phyloP scores from a whole-genome alignment of 352 stramenopile species.

The Pythium biforme region DNA sequence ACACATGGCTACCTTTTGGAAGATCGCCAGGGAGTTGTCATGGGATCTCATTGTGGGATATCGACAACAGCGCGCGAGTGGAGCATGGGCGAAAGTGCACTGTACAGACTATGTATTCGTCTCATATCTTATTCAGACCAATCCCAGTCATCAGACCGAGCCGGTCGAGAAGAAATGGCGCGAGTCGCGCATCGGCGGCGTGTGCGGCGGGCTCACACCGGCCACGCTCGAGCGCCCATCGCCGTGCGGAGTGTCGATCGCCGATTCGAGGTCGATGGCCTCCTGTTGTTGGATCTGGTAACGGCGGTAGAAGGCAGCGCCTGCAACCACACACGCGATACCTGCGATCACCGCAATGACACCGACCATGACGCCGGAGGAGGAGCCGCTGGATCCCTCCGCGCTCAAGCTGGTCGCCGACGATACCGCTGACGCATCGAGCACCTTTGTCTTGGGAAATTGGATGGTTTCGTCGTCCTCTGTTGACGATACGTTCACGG shows the following conservation, averaged over 20 bases:
- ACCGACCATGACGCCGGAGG: slow-evolving; percentile 2
- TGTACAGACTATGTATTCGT: neutral
- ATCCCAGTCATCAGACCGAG: neutral
- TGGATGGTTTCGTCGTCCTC: slow-evolving; percentile 12
- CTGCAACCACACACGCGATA: slow-evolving; percentile 9
- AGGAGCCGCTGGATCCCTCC: neutral
- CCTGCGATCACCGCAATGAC: slow-evolving; percentile 13
- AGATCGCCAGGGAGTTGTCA: neutral
- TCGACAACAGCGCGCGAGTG: too few species aligned
- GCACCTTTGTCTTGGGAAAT: neutral
- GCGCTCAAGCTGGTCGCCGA: slow-evolving; percentile 1
- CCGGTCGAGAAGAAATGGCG: slow-evolving; percentile 8
- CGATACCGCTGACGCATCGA: neutral
- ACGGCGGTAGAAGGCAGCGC: slow-evolving; percentile 13
- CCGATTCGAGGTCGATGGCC: slow-evolving; percentile 12
- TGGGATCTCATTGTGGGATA: neutral
- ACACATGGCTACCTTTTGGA: neutral
- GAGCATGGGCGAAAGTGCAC: neutral
- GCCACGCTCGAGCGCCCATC: slow-evolving; percentile 3
- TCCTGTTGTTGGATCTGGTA: slow-evolving; percentile 1
- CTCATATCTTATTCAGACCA: too few species aligned
- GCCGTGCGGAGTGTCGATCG: slow-evolving; percentile 5
- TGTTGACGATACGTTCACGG: neutral
- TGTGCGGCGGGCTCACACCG: slow-evolving; percentile 8
- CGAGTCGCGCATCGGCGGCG: neutral